Conservation (phyloP, 1,284 basidiomycete species). For the Moesziomyces aphidis region DNA sequence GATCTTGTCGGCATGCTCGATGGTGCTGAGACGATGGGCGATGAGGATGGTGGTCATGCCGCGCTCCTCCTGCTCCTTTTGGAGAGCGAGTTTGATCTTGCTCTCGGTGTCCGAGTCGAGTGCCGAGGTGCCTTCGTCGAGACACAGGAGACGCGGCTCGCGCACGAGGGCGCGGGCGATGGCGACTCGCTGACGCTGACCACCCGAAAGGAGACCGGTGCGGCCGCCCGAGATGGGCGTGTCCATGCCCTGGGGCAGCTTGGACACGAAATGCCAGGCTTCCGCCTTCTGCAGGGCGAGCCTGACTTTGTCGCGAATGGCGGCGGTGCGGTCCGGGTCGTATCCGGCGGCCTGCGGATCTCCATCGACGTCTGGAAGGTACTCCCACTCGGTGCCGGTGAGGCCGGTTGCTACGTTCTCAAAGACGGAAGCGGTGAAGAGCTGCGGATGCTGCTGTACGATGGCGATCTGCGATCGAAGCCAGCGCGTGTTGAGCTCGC, state of each 20-base stretch:
- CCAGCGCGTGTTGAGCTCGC: slow-evolving; percentile 68
- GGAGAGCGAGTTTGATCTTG: slow-evolving; percentile 58
- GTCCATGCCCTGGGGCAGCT: slow-evolving; percentile 68
- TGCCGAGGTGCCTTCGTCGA: slow-evolving; percentile 66
- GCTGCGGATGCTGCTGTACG: slow-evolving; percentile 69
- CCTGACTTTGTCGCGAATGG: slow-evolving; percentile 64
- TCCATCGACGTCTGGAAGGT: slow-evolving; percentile 42
- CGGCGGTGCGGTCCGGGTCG: slow-evolving; percentile 27
- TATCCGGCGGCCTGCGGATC: slow-evolving; percentile 14
- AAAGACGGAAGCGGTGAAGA: slow-evolving; percentile 63
- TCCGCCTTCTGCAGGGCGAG: slow-evolving; percentile 67
- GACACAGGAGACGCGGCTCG: slow-evolving; percentile 57
- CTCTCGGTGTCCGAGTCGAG: slow-evolving; percentile 64
- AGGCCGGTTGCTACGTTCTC: slow-evolving; percentile 66
- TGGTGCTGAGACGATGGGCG: slow-evolving; percentile 65
- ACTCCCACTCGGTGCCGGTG: slow-evolving; percentile 51
- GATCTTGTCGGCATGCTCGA: slow-evolving; percentile 64
- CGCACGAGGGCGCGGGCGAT: slow-evolving; percentile 65
- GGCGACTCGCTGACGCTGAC: slow-evolving; percentile 64
- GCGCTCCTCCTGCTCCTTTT: slow-evolving; percentile 58
- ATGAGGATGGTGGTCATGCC: slow-evolving; percentile 65
- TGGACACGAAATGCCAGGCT: slow-evolving; percentile 69
- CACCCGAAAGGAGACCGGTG: slow-evolving; percentile 65
- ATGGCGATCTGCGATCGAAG: slow-evolving; percentile 69
- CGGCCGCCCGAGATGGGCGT: slow-evolving; percentile 68